Percentiles rank a stretch among this genome's conserved stretches.
phyloP scores from a whole-genome alignment of 345 rosid genomes.

The Arabidopsis arenosa region DNA sequence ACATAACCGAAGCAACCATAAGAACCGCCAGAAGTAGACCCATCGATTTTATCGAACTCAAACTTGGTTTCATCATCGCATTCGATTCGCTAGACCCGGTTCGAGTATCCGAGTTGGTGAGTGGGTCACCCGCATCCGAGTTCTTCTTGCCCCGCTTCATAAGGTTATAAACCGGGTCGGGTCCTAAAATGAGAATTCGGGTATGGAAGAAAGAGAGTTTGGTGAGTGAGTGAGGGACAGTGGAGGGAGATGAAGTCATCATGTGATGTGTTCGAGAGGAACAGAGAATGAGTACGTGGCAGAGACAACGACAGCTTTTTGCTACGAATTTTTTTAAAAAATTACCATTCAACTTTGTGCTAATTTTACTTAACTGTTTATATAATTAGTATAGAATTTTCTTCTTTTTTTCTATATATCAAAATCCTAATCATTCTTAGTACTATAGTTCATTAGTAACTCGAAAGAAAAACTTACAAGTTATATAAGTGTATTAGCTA shows the following conservation, averaged over 20 bases:
- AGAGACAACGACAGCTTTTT: constrained; percentile 18
- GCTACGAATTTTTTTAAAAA: too few relatives aligned
- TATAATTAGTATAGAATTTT: too few relatives aligned
- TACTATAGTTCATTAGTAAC: too few relatives aligned
- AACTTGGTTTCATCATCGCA: constrained; percentile 28
- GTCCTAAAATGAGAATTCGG: constrained; percentile 7
- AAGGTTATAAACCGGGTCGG: constrained; percentile 21
- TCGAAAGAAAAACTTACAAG: too few relatives aligned
- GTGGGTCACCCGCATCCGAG: constrained; percentile 31
- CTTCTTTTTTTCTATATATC: too few relatives aligned
- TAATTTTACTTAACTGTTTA: too few relatives aligned
- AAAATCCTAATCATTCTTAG: too few relatives aligned
- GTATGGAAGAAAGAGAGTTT: background rate
- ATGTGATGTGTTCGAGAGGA: constrained; percentile 24
- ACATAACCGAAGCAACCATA: constrained; percentile 48
- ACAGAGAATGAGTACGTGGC: constrained; percentile 21
- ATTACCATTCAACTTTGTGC: too few relatives aligned
- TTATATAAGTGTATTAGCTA: too few relatives aligned
- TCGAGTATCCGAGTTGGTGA: constrained; percentile 30
- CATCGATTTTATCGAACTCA: constrained; percentile 48
- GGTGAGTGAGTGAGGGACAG: background rate
- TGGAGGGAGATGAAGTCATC: constrained; percentile 20
- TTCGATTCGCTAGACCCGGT: constrained; percentile 31
- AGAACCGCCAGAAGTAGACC: constrained; percentile 45
- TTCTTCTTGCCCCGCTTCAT: constrained; percentile 52